Evolutionary conservation across 78 protist species (phyloP), one percentile per base, ranked within the genome.

Genomic region (Polysphondylium violaceum): DNA sequence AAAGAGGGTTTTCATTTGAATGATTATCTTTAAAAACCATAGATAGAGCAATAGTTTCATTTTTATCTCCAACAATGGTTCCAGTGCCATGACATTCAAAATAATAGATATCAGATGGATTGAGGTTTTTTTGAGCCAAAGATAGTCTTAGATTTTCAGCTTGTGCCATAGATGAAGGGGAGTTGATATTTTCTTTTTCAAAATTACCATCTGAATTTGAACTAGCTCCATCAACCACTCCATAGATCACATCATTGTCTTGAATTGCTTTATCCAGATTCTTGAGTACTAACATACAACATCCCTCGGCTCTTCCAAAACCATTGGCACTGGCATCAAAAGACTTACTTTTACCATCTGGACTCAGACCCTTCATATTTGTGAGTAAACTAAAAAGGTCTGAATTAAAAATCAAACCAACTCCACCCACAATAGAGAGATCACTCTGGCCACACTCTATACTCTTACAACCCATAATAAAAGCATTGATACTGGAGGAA

Each of bases 281-380:
- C 7, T 87, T 44, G 3, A 96, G 50, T 2, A 97, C 41, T 3
- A 95, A 60, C 0, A 60, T 40, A 35, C 93, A 95, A 12, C 65
- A 59, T 33, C 95, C 97, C 61, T 97, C 98, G 31, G 74, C 73
- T n/a, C 98, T 72, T 6, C n/a, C 95, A 89, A 89, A 97, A 19
- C 98, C 98, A 38, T 96, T 67, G 35, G 98, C 98, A 33, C 38
- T 5, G 17, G 85, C 58, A 64, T 88, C 96, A 40, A 93, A 95
- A 14, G 96, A 56, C 51, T 71, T 79, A 59, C 96, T 93, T 23
- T 60, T 56, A 3, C 95, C 96, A 29, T 14, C 36, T n/a, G 72
- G 77, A 27, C 88, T 60, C 21, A 96, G 94, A 41, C 95, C 59
- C 11, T 78, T 64, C 0, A 61, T 59, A n/a, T 23, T 6, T 8